Base-by-base conservation (phyloP, 768 basidiomycete species). In the Chalciporus piperatus region DNA sequence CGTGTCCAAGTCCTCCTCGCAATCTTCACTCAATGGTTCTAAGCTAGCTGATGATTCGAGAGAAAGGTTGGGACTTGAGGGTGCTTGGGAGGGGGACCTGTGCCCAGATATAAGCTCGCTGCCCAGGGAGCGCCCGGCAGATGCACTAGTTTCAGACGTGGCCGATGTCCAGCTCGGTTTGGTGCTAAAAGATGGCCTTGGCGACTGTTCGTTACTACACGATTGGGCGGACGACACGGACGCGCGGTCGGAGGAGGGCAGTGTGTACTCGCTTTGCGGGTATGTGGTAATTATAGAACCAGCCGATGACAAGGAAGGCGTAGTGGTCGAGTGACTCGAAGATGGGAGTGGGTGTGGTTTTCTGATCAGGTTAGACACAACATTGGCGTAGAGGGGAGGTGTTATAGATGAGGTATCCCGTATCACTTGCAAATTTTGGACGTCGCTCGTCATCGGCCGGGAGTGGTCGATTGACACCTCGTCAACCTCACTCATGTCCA, bases 31-130 rank as follows among this genome's bases (percentile, higher is more conserved):
- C 41, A 62, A 55, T 3, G 50, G 3, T 25, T 59, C 59, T 39
- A 57, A 22, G 17, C 47, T 56, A 27, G 43, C 19, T 25, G 55
- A 53, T 16, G 64, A 54, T 11, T 25, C 50, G 17, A 60, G 22
- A 25, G 68, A 63, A 22, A 52, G 39, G 33, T 56, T 45, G 27
- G 68, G 66, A 45, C 69, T 69, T 19, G 55, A 45, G 35, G 67
- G 53, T 10, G 49, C 28, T 22, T 52, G 50, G 6, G 45, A 45
- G 30, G 59, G 57, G 6, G 65, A 65, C 46, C 23, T 69, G 22
- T 54, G 33, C 2, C 58, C 55, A 19, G 59, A 32, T 39, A 54
- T 52, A 16, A 51, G 33, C 16, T 67, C 65, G 13, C 53, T 56
- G 23, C 52, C 57, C 11, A 49, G 30, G 12, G 61, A 53, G 37